Conservation (phyloP, 352 stramenopile genomes). For the Blastocystis sp. region DNA sequence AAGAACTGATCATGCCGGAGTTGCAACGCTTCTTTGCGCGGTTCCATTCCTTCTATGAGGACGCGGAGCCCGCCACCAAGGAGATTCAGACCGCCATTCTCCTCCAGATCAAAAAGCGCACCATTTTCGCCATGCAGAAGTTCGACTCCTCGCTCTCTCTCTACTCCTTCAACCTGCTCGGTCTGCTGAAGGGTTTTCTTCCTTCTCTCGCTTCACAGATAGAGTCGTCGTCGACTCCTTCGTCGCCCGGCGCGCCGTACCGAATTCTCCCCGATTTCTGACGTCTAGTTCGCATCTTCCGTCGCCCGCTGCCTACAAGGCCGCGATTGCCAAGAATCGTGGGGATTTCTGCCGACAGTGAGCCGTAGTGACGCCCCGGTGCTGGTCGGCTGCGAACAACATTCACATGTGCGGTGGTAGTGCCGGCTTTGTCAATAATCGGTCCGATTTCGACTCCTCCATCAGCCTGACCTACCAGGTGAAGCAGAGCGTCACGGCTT, state of each 20-base stretch:
- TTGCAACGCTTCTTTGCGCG: conserved; percentile 29
- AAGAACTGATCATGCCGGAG: conserved; percentile 2
- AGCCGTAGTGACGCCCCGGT: conserved; percentile 44
- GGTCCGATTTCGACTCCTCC: conserved; percentile 48
- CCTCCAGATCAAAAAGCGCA: not conserved
- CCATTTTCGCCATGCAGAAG: conserved; percentile 29
- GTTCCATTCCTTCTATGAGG: conserved; percentile 36
- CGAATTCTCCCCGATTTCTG: not conserved
- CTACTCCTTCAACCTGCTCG: conserved; percentile 56
- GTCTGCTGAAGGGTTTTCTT: conserved; percentile 5
- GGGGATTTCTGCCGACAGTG: not conserved
- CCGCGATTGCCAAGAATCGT: conserved; percentile 51
- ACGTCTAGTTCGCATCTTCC: conserved; percentile 34
- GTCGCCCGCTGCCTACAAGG: conserved; percentile 3
- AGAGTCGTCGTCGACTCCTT: not conserved
- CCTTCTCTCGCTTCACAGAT: not conserved
- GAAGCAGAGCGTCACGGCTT: conserved; percentile 23
- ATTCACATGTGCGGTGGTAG: conserved; percentile 67
- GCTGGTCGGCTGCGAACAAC: conserved; percentile 49
- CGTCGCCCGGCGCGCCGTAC: not conserved
- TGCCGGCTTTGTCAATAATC: conserved; percentile 49
- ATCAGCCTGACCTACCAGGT: conserved; percentile 55
- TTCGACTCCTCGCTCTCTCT: conserved; percentile 33
- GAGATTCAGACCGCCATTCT: not conserved
- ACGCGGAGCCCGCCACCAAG: not conserved